phyloP scores from a whole-genome alignment of 441 rosid species.

The Bocquillonia castaneifolia region DNA sequence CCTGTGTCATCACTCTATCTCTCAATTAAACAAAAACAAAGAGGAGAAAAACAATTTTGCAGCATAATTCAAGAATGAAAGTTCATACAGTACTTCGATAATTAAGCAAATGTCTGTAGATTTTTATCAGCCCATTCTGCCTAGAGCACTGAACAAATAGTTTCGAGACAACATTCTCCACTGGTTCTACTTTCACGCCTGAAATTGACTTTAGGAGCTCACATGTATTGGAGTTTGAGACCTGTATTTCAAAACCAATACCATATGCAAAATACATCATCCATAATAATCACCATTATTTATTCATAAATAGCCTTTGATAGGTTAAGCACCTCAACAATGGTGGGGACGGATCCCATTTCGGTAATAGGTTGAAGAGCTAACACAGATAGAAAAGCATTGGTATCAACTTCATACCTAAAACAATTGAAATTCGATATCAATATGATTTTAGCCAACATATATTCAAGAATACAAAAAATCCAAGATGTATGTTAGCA shows the following conservation, averaged over 20 bases:
- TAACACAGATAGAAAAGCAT: constrained; percentile 86
- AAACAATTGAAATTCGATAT: constrained; percentile 29
- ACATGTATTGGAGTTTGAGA: constrained; percentile 69
- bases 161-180: constrained; percentile 87
- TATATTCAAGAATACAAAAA: background rate
- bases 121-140: constrained; percentile 84
- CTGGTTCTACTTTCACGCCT: constrained; percentile 82
- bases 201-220: constrained; percentile 84
- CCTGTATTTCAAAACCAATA: constrained; percentile 43
- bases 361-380: constrained; percentile 82
- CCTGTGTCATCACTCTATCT: background rate
- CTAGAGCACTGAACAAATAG: constrained; percentile 97
- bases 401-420: constrained; percentile 92
- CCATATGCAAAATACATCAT: constrained; percentile 17
- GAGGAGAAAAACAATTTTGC: background rate
- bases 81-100: constrained; percentile 58
- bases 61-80: constrained; percentile 18
- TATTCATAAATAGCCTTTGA: background rate
- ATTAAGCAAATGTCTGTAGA: constrained; percentile 89
- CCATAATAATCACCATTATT: constrained; percentile 3
- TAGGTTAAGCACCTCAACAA: constrained; percentile 75
- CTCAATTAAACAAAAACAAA: background rate
- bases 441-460: constrained; percentile 22
- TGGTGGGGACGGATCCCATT: constrained; percentile 74
- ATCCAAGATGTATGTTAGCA: background rate